Conservation (phyloP, 192 early-diverging fungal genomes). For the Coemansia javaensis region DNA sequence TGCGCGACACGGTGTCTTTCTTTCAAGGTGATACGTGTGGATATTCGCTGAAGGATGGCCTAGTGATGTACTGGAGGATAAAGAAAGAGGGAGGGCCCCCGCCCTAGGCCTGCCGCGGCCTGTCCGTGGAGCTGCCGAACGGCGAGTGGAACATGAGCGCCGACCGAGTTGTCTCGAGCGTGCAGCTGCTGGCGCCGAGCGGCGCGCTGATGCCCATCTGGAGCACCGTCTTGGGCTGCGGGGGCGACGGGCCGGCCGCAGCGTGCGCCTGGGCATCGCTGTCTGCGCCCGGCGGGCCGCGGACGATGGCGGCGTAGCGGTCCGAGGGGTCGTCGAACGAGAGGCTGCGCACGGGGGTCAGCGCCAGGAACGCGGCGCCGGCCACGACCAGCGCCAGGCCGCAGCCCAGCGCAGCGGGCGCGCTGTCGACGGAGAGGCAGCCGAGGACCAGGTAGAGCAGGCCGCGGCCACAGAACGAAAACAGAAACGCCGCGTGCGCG, state of each 20-base stretch:
- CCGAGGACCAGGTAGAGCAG: slow-evolving; percentile 33
- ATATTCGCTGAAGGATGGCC: too few relatives aligned
- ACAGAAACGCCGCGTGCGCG: slow-evolving; percentile 39
- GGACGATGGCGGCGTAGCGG: slow-evolving; percentile 22
- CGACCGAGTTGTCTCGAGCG: slow-evolving; percentile 7
- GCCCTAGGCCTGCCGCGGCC: not conserved
- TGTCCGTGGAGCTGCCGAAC: not conserved
- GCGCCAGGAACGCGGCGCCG: slow-evolving; percentile 9
- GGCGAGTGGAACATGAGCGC: not conserved
- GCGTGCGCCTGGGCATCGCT: not conserved
- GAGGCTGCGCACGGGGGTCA: slow-evolving; percentile 8
- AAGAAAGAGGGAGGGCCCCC: not conserved
- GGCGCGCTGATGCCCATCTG: slow-evolving; percentile 13
- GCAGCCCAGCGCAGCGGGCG: slow-evolving; percentile 20
- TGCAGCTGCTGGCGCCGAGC: slow-evolving; percentile 22
- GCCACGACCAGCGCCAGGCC: slow-evolving; percentile 12
- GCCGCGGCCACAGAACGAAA: slow-evolving; percentile 38
- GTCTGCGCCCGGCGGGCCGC: slow-evolving; percentile 29
- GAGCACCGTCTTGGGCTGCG: slow-evolving; percentile 7
- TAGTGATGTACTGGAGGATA: too few relatives aligned
- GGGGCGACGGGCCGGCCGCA: slow-evolving; percentile 5
- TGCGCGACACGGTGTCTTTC: too few relatives aligned
- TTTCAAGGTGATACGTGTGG: too few relatives aligned
- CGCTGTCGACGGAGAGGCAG: slow-evolving; percentile 16
- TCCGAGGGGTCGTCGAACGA: slow-evolving; percentile 39